Evolutionary conservation across 352 stramenopile species (phyloP), one percentile per base, ranked within the genome.

Genomic region (Stephanocyclus meneghinianus): DNA sequence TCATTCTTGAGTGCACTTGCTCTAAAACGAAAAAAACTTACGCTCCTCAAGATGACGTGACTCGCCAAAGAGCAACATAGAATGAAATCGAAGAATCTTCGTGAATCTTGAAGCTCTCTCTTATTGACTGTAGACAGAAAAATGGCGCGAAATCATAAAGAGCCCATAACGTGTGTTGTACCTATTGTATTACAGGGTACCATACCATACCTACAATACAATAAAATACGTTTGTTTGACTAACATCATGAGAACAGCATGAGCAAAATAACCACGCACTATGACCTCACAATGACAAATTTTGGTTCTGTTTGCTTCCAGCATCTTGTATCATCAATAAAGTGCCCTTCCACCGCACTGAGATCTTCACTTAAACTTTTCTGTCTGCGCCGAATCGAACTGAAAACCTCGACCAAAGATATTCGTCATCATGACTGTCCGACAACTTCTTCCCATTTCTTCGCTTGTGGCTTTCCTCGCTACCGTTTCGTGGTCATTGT

Each of bases 21-120:
- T 40, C 35, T 26, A 26, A 26, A 26, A 26, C 21, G 21, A 26
- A 40, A 40, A 40, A 40, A 40, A 40, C 35, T 40, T 40, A 26
- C 35, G 35, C 35, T 40, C 7, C 35, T 40, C 35, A 40, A 40
- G 35, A 9, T 9, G 35, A 40, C 4, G 35, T 40, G 35, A 40
- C 7, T 40, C 35, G 35, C 35, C 35, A 2, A 40, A 40, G 45
- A 53, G n/a, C 45, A 53, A 53, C 5, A 53, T 53, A 53, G 45
- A 53, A 21, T 21, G n/a, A 53, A 53, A 53, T 53, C 11, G 45
- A 53, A 53, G 45, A 53, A 53, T 53, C 45, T 53, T 53, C n/a
- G 5, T 53, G 45, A 53, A 53, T 53, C 45, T 53, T 53, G 45
- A 53, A 53, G 13, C 45, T 53, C 11, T 16, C 10, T 8, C 7